phyloP scores from a whole-genome alignment of 2,329 filamentous ascomycete genomes.

The Aspergillus aculeatinus region DNA sequence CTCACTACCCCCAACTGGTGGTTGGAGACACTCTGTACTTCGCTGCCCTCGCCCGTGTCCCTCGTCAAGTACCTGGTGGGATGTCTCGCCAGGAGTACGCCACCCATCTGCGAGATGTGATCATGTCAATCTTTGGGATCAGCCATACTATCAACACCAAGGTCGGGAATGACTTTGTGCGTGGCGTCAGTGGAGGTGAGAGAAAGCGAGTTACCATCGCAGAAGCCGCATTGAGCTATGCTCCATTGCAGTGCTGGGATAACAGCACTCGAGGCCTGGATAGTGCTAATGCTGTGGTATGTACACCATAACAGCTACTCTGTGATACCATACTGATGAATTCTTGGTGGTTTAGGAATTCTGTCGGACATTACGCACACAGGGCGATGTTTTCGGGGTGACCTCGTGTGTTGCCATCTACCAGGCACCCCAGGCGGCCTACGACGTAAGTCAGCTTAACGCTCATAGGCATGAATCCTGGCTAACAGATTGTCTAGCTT shows the following conservation, averaged over 20 bases:
- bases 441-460: neutral
- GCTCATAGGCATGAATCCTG: neutral
- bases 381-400: neutral
- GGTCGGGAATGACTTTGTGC: slow-evolving; percentile 53
- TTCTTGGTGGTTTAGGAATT: neutral
- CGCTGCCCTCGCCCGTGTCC: slow-evolving; percentile 62
- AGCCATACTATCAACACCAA: slow-evolving; percentile 49
- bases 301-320: slow-evolving; percentile 28
- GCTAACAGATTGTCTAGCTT: neutral
- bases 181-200: slow-evolving; percentile 59
- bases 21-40: slow-evolving; percentile 76
- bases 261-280: slow-evolving; percentile 46
- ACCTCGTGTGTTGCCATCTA: slow-evolving; percentile 43
- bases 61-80: slow-evolving; percentile 18
- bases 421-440: slow-evolving; percentile 13
- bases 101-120: slow-evolving; percentile 28
- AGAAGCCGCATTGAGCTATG: slow-evolving; percentile 46
- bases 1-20: slow-evolving; percentile 62
- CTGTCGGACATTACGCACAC: neutral
- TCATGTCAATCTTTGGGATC: slow-evolving; percentile 36
- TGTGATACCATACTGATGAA: slow-evolving; percentile 46
- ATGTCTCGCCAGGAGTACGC: neutral
- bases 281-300: slow-evolving; percentile 51
- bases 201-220: slow-evolving; percentile 59
- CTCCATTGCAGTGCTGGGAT: slow-evolving; percentile 40